These are phyloP conservation scores for Trichoderma sp. DNA, from an alignment of 2,329 filamentous ascomycete genomes.

Conservation along the genomic window DNA sequence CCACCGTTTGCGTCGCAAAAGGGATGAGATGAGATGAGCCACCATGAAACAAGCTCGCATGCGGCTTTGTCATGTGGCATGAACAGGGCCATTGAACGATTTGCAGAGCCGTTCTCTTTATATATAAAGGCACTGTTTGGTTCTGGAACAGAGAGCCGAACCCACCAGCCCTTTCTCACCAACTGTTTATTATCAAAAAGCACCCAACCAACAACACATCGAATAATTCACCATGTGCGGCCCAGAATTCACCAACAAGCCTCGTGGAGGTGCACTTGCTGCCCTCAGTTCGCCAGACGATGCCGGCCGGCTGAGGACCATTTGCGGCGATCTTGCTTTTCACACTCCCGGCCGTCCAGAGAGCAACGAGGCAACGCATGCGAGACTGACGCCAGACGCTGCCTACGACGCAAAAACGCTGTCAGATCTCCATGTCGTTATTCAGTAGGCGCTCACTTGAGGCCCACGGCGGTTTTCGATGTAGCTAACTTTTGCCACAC, in stretches of 20 bases:
- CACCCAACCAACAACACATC: neutral
- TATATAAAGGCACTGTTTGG: neutral
- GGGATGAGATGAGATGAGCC: neutral
- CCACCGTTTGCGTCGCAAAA: neutral
- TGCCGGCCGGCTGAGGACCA: neutral
- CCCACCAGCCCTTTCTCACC: neutral
- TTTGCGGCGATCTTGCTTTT: constrained; percentile 42
- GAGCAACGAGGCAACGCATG: constrained; percentile 41
- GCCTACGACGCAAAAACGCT: constrained; percentile 22
- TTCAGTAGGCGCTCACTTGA: constrained; percentile 40
- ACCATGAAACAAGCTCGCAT: constrained; percentile 7
- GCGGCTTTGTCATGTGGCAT: neutral
- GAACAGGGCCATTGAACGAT: neutral
- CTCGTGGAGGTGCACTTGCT: constrained; percentile 46
- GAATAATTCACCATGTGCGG: constrained; percentile 41
- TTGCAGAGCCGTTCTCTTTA: neutral
- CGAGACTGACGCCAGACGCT: constrained; percentile 37
- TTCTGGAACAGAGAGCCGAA: neutral
- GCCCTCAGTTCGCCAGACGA: constrained; percentile 37
- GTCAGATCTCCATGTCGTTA: constrained; percentile 37
- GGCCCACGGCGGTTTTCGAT: neutral
- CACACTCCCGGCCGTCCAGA: constrained; percentile 40
- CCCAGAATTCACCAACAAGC: constrained; percentile 39
- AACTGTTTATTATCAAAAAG: neutral
- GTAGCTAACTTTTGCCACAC: neutral